phyloP scores from a whole-genome alignment of 1,284 basidiomycete species.

The Microstroma glucosiphilum region DNA sequence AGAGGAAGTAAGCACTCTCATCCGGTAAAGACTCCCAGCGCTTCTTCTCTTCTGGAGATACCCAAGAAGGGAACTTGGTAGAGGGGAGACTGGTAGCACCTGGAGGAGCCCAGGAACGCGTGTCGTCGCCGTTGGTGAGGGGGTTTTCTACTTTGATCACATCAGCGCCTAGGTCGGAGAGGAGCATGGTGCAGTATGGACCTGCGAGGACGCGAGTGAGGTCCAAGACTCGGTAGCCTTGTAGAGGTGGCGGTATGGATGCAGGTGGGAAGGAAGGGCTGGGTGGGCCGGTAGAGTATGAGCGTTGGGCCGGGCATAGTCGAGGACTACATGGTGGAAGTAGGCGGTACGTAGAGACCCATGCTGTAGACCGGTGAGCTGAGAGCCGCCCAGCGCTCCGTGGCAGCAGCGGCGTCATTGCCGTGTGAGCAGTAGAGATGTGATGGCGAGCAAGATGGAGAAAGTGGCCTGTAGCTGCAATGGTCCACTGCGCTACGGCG shows the following conservation, averaged over 20 bases:
- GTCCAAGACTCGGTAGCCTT: constrained; percentile 74
- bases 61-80: not conserved
- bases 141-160: constrained; percentile 64
- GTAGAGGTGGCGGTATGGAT: constrained; percentile 61
- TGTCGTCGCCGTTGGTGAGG: constrained; percentile 75
- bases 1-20: constrained; percentile 88
- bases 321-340: too few relatives aligned
- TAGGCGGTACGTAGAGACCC: too few relatives aligned
- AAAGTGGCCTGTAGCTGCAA: too few relatives aligned
- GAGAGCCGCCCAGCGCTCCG: too few relatives aligned
- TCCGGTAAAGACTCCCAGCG: constrained; percentile 61
- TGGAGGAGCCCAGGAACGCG: constrained; percentile 56
- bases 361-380: too few relatives aligned
- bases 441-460: too few relatives aligned
- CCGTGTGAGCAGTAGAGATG: too few relatives aligned
- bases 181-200: constrained; percentile 73
- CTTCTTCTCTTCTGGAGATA: constrained; percentile 50
- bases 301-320: not conserved
- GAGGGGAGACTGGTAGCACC: constrained; percentile 13
- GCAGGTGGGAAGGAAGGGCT: constrained; percentile 8
- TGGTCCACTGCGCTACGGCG: too few relatives aligned
- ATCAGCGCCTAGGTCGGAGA: constrained; percentile 75
- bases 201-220: constrained; percentile 82
- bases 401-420: too few relatives aligned
- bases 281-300: not conserved